phyloP scores from a whole-genome alignment of 768 basidiomycete genomes.

The Leccinum disarticulatum region DNA sequence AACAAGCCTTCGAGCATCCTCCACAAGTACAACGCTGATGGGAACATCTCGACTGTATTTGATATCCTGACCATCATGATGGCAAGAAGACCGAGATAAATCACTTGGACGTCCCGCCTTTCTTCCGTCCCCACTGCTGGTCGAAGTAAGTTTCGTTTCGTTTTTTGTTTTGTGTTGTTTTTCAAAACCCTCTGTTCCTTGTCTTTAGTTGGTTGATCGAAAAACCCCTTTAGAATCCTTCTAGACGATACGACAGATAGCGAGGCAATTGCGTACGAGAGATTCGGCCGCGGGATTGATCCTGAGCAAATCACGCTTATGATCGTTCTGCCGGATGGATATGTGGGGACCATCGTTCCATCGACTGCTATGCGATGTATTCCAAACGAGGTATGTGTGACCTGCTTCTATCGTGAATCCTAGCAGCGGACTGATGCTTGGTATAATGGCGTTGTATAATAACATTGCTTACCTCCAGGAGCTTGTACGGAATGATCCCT shows the following conservation, averaged over 20 bases:
- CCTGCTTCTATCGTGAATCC: too few relatives aligned
- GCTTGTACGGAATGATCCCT: too few relatives aligned
- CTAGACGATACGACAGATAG: conserved; percentile 34
- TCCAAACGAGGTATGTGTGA: too few relatives aligned
- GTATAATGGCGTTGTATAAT: too few relatives aligned
- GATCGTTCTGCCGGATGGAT: conserved; percentile 42
- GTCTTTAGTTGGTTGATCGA: not conserved
- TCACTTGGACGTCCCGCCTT: conserved; percentile 35
- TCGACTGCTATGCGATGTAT: conserved; percentile 20
- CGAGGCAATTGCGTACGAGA: conserved; percentile 33
- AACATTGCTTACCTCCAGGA: too few relatives aligned
- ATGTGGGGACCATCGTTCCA: conserved; percentile 36
- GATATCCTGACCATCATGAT: conserved; percentile 28
- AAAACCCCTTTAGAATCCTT: too few relatives aligned
- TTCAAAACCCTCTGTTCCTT: not conserved
- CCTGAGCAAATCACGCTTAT: conserved; percentile 31
- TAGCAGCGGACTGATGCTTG: too few relatives aligned
- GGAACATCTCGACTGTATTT: conserved; percentile 31
- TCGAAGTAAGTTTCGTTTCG: conserved; percentile 36
- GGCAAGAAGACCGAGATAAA: conserved; percentile 35
- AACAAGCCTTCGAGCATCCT: conserved; percentile 26
- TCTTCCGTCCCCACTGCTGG: conserved; percentile 43
- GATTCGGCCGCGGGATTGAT: conserved; percentile 36
- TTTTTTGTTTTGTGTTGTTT: too few relatives aligned
- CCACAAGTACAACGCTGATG: conserved; percentile 26